Evolutionary conservation across 441 rosid species (phyloP), one percentile per base, ranked within the genome.

Genomic region (Populus hybrid): DNA sequence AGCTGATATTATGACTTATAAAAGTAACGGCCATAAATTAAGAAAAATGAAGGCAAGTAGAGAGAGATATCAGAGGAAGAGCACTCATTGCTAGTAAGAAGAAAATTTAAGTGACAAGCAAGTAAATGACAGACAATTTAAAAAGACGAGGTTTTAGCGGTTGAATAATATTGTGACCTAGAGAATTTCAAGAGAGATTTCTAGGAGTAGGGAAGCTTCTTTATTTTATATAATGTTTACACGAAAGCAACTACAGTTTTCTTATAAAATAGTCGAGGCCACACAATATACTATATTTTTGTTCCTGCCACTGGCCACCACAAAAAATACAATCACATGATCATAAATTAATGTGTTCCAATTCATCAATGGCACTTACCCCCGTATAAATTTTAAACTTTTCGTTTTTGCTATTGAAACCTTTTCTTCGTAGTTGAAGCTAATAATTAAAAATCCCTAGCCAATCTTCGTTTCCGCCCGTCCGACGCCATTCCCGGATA

Each of bases 1-100:
- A 94, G 57, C 98, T 97, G 21, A 91, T 91, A 89, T 89, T 12
- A 93, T 78, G 7, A 91, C 12, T 38, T 38, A 9, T 38, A 9
- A 2, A 38, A 38, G 42, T 38, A 9, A 38, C 12, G 78, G 81
- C 90, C 94, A 14, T 95, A 95, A 0, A 81, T 79, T 40, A 93
- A 90, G 3, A 94, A 88, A n/a, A 94, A 28, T 28, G 30, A 28
- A 26, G 28, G 46, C 46, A 38, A 10, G 3, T 38, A 10, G 12
- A 38, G 46, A 38, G 46, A 38, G 46, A 38, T 38, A 38, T 0
- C 46, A 10, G 46, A 38, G 46, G 46, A 38, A 38, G 46, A 10
- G 46, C 46, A 38, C 3, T 38, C 46, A 38, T 10, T 38, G 46
- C 46, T 38, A 38, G 12, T 3, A 38, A 2, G 46, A 38, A 38